Percentiles rank a stretch among this genome's conserved stretches.
Conservation (phyloP, 2,329 filamentous ascomycete genomes). For the Alternaria longipes region DNA sequence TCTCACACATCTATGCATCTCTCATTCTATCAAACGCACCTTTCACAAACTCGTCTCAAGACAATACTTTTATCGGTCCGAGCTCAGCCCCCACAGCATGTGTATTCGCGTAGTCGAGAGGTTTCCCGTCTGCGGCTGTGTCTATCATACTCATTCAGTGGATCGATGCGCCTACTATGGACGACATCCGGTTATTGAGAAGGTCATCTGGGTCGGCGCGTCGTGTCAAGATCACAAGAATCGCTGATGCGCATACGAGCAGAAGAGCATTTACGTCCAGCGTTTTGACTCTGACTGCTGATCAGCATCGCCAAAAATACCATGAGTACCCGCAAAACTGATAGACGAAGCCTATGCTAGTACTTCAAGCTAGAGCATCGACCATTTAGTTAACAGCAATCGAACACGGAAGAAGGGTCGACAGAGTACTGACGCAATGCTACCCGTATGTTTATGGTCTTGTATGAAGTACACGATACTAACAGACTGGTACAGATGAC, state of each 20-base stretch:
- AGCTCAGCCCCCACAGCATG: slow-evolving; percentile 31
- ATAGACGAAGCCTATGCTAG: neutral
- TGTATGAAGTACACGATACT: neutral
- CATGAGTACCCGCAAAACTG: neutral
- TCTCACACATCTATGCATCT: neutral
- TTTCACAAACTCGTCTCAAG: neutral
- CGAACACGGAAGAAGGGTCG: neutral
- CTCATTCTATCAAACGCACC: neutral
- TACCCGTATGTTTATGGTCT: neutral
- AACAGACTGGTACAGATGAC: neutral
- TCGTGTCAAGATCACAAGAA: slow-evolving; percentile 33
- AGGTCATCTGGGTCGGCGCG: slow-evolving; percentile 43
- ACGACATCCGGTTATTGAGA: slow-evolving; percentile 42
- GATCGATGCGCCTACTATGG: slow-evolving; percentile 47
- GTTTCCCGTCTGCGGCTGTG: slow-evolving; percentile 50
- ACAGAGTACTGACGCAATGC: neutral
- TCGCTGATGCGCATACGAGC: neutral
- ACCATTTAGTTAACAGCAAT: neutral
- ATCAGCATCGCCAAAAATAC: neutral
- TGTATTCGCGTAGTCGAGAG: slow-evolving; percentile 49
- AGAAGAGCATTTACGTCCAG: neutral
- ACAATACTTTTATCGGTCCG: neutral
- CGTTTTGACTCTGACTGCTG: neutral
- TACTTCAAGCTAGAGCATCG: neutral
- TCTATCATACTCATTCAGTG: slow-evolving; percentile 49